Percentiles rank a stretch among this genome's conserved stretches.
Conservation (phyloP, 495 filamentous ascomycete species). For the Aspergillus cristatus region DNA sequence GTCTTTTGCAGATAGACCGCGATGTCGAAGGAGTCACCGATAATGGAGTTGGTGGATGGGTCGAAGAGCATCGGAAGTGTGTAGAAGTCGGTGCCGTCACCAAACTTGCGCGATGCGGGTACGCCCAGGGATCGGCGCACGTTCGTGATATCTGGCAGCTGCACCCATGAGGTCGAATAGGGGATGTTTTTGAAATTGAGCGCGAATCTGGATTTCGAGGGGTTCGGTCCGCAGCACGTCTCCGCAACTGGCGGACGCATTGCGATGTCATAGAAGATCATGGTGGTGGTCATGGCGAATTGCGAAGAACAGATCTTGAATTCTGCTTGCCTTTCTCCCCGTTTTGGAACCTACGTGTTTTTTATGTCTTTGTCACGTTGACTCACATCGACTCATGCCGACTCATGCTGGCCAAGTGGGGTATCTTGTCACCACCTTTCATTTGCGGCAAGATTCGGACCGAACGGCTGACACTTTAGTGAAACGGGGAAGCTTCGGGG, state of each 20-base stretch:
- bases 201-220: slow-evolving; percentile 50
- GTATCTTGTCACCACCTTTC: no score
- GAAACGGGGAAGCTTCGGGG: no score
- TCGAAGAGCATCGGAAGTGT: slow-evolving; percentile 53
- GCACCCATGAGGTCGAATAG: slow-evolving; percentile 46
- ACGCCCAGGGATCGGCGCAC: slow-evolving; percentile 36
- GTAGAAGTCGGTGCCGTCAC: slow-evolving; percentile 47
- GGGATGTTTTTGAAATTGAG: slow-evolving; percentile 50
- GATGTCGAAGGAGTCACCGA: slow-evolving; percentile 60
- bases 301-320: no score
- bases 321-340: no score
- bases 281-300: no score
- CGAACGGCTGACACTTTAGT: no score
- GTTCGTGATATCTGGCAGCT: slow-evolving; percentile 36
- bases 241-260: slow-evolving; percentile 25
- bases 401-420: no score
- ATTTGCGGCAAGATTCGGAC: no score
- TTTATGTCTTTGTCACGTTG: no score
- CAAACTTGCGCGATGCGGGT: slow-evolving; percentile 41
- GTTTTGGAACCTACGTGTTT: no score
- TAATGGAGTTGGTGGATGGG: slow-evolving; percentile 18
- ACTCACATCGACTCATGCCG: no score
- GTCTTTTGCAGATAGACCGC: slow-evolving; percentile 45
- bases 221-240: slow-evolving; percentile 39
- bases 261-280: no score